Percentiles rank a stretch among this genome's conserved stretches.
Evolutionary conservation across 2,329 filamentous ascomycete species (phyloP).

Genomic region (Aspergillus sojae): DNA sequence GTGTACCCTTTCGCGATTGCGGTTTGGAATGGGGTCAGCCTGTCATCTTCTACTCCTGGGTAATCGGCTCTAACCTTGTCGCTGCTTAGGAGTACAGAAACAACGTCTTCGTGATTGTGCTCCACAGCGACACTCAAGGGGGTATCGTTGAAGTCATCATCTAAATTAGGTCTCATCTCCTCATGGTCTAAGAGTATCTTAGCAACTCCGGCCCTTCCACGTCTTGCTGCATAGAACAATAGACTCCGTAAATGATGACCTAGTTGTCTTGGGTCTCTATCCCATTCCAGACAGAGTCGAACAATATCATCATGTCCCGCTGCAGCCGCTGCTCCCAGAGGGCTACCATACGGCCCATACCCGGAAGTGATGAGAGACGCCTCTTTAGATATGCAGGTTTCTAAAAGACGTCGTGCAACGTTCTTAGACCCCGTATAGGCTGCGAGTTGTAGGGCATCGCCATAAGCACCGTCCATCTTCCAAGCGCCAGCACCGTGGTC

Average conservation of each 20-base stretch:
- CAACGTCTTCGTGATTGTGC: neutral
- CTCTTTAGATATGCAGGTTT: neutral
- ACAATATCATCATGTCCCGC: conserved; percentile 2
- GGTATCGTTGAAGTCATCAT: neutral
- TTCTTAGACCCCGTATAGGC: conserved; percentile 1
- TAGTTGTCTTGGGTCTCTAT: neutral
- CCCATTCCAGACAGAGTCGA: neutral
- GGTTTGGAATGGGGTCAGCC: neutral
- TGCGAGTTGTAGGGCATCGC: conserved; percentile 8
- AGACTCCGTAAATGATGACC: neutral
- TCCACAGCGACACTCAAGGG: conserved; percentile 1
- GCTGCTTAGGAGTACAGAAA: neutral
- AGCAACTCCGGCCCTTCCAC: neutral
- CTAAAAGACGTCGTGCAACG: neutral
- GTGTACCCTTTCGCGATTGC: neutral
- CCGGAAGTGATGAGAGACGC: neutral
- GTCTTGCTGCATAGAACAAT: conserved; percentile 1
- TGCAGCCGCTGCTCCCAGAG: conserved; percentile 5
- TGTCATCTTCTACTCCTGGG: neutral
- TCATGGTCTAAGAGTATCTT: neutral
- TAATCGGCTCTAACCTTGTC: neutral
- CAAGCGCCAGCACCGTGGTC: neutral
- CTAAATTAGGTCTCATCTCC: neutral
- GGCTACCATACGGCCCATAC: conserved; percentile 5
- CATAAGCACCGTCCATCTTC: conserved; percentile 1